A percentile compares a stretch with the other conserved stretches of the same genome.
Evolutionary conservation across 306 rosid genomes (phyloP).

Genomic region (Amphicarpaea edgeworthii): DNA sequence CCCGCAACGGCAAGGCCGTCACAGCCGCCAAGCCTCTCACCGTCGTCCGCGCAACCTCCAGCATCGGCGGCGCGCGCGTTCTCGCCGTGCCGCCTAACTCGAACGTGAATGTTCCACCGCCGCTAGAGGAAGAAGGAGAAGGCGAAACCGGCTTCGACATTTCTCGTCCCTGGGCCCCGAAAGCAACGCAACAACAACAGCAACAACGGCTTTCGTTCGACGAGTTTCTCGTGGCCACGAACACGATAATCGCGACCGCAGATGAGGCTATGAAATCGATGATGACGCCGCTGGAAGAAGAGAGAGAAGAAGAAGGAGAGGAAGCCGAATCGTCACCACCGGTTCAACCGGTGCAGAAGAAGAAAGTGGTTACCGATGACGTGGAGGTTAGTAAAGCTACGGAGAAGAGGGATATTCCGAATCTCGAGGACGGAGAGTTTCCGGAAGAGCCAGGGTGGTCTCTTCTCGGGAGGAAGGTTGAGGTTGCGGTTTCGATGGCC

Average conservation of each 20-base stretch:
- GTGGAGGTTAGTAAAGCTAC: background rate
- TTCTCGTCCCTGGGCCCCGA: background rate
- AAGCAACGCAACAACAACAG: background rate
- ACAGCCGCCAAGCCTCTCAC: slow-evolving; percentile 40
- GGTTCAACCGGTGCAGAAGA: background rate
- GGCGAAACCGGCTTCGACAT: background rate
- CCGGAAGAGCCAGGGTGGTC: slow-evolving; percentile 68
- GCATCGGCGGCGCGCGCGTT: slow-evolving; percentile 68
- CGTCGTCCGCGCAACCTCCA: slow-evolving; percentile 56
- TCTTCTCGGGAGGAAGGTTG: slow-evolving; percentile 69
- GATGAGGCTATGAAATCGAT: slow-evolving; percentile 43
- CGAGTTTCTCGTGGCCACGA: slow-evolving; percentile 43
- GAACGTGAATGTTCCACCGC: too few relatives aligned
- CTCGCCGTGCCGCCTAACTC: slow-evolving; percentile 28
- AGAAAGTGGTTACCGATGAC: background rate
- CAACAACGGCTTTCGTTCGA: background rate
- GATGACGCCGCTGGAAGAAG: background rate
- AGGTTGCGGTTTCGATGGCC: slow-evolving; percentile 67
- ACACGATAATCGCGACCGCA: slow-evolving; percentile 41
- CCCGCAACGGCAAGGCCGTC: background rate
- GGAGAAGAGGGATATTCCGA: slow-evolving; percentile 34
- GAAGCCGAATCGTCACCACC: slow-evolving; percentile 7
- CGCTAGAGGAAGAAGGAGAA: background rate
- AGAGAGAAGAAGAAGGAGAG: background rate
- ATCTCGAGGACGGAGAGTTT: slow-evolving; percentile 78